Evolutionary conservation across 2,329 filamentous ascomycete genomes (phyloP).

Genomic region (Aquanectria penicillioides): DNA sequence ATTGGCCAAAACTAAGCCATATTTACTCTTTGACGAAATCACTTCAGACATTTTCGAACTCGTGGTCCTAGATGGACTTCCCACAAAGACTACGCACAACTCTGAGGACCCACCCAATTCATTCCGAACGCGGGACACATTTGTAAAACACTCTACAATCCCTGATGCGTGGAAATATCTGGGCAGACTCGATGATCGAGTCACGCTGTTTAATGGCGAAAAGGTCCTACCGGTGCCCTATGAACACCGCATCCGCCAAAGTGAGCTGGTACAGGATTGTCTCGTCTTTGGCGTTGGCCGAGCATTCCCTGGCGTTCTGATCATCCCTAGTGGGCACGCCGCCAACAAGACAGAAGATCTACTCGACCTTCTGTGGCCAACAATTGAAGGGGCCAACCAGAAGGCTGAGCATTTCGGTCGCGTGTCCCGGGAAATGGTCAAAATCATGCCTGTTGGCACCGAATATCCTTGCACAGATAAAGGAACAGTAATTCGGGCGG

Average conservation of each 20-base stretch:
- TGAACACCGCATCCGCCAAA: conserved; percentile 63
- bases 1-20: conserved; percentile 29
- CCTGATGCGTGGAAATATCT: conserved; percentile 56
- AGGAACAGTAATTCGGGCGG: conserved; percentile 61
- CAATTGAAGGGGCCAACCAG: conserved; percentile 61
- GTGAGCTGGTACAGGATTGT: conserved; percentile 61
- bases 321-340: conserved; percentile 58
- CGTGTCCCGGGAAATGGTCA: conserved; percentile 63
- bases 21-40: conserved; percentile 40
- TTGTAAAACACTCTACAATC: conserved; percentile 51
- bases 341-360: too few relatives aligned
- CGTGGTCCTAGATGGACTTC: conserved; percentile 48
- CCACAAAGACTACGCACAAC: conserved; percentile 44
- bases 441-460: conserved; percentile 55
- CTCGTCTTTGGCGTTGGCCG: conserved; percentile 65
- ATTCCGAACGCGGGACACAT: conserved; percentile 55
- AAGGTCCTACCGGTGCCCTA: conserved; percentile 56
- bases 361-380: conserved; percentile 58
- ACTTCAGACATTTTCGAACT: conserved; percentile 48
- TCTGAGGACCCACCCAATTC: conserved; percentile 54
- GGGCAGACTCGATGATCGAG: conserved; percentile 54
- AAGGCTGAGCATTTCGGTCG: conserved; percentile 61
- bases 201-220: conserved; percentile 57
- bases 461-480: conserved; percentile 63
- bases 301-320: conserved; percentile 60